Base-by-base conservation (phyloP, 805 yeast genomes). In the Kregervanrija fluxuum region DNA sequence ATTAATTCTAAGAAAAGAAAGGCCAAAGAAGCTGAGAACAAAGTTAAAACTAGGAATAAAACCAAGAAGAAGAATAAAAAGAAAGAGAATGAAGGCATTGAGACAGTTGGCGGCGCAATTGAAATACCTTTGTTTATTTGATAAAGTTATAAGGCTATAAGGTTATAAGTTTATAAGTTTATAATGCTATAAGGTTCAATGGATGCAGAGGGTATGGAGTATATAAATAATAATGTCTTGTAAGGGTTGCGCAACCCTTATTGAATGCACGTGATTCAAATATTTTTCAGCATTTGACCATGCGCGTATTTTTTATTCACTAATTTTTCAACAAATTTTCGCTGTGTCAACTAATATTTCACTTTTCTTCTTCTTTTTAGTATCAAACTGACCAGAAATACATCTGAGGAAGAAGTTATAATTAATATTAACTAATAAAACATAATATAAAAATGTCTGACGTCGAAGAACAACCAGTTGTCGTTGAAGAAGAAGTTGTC, bases 391-490 rank as follows among this genome's bases (percentile, higher is more conserved):
- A 65, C 69, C 69, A 54, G 69, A 59, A 52, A 40, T 42, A 34
- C 41, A 51, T 56, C 67, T 65, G 68, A 61, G 70, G 70, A 66
- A 64, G 70, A 66, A 66, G 70, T 53, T 39, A 38, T 35, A 35
- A 11, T 10, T 41, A 45, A 38, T 43, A 36, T 31, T 35, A 12
- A 38, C 34, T 44, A 43, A 41, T 14, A 40, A 42, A 13, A 10
- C 47, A 42, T 42, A 34, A 37, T 22, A 17, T 45, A 62, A 46
- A 46, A 51, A 66, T 84, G 96, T 89, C 96, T 79, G 96, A 89
- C 85, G 81, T 81, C 75, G 97, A 90, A 83, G 84, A 80, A 72
- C 82, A 75, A 72, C 79, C 76, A 67, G 83, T 82, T 69, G 85
- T 82, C 70, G 91, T 82, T 75, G 80, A 71, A 63, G 82, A 72